phyloP scores from a whole-genome alignment of 345 rosid genomes.

The Heritiera littoralis region DNA sequence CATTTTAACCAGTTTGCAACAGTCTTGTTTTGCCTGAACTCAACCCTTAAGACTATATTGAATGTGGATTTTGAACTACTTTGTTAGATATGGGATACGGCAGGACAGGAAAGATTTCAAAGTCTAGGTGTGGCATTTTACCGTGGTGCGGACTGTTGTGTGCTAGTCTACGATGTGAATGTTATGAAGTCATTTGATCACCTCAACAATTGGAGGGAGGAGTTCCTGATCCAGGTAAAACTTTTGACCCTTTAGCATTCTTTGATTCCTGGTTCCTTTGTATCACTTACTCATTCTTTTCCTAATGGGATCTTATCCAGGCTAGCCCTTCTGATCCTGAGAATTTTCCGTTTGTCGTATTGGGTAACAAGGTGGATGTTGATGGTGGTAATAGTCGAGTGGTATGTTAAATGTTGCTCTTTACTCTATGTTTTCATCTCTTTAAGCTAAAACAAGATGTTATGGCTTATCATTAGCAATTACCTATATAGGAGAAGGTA shows the following conservation, averaged over 20 bases:
- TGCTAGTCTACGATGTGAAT: constrained; percentile 88
- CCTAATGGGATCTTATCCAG: constrained; percentile 34
- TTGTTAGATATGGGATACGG: constrained; percentile 85
- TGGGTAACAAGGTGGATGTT: constrained; percentile 86
- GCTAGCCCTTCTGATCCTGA: constrained; percentile 91
- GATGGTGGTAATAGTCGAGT: constrained; percentile 88
- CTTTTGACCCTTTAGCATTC: neutral
- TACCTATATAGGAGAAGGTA: no score
- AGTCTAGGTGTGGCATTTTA: constrained; percentile 90
- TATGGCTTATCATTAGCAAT: neutral
- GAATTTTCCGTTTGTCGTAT: constrained; percentile 81
- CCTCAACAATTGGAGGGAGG: constrained; percentile 91
- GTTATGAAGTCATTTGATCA: constrained; percentile 84
- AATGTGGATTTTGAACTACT: neutral
- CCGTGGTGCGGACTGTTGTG: constrained; percentile 93
- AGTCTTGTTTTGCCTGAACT: neutral
- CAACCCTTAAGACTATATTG: neutral
- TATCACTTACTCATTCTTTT: neutral
- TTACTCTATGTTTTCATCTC: neutral
- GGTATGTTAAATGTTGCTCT: constrained; percentile 47
- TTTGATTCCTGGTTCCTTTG: neutral
- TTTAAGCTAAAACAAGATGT: neutral
- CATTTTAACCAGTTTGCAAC: neutral
- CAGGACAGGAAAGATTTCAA: constrained; percentile 89
- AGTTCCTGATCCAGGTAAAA: constrained; percentile 78